Base-by-base conservation (phyloP, 352 stramenopile species). In the Globisporangium radiosum region DNA sequence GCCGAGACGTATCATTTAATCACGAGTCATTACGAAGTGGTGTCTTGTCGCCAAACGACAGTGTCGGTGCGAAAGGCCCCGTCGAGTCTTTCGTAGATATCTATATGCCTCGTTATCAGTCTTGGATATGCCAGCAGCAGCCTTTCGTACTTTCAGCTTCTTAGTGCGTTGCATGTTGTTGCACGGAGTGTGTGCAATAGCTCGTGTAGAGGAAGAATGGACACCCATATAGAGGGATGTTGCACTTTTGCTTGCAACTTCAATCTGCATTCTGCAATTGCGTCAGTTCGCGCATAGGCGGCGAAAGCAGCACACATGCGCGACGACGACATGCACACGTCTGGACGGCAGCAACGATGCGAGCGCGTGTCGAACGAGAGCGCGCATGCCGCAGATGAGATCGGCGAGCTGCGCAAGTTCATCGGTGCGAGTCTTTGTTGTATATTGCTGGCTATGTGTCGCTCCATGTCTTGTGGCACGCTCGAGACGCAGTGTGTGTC, bases 381-480 rank as follows among this genome's bases (percentile, higher is more conserved):
- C 2, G 59, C 50, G 36, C 15, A 14, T 53, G 47, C 64, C 13
- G 54, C 60, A 17, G 73, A 81, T 8, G 75, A 88, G 37, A 87
- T 90, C 40, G 66, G 70, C 48, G 73, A 86, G 54, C 59, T 90
- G 51, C 77, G 78, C 66, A 80, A 81, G 56, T 87, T 78, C 61
- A 88, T 90, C 37, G 67, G 80, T 90, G 40, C 49, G 54, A 25
- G n/a, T 52, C 19, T 0, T 8, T 52, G 52, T 11, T 52, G 19
- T 0, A 13, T 54, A 3, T 8, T 54, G n/a, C 42, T 59, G 47
- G 17, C 44, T n/a, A 6, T 15, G 3, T 33, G 19, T n/a, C 15
- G 7, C 7, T 44, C 7, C 11, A 14, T 44, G 40, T 8, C 39
- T 58, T 49, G 44, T 40, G 10, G 37, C 39, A 49, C 36, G 25